Evolutionary conservation across 2,329 filamentous ascomycete genomes (phyloP).

Genomic region (Sclerotiophoma versabilis): DNA sequence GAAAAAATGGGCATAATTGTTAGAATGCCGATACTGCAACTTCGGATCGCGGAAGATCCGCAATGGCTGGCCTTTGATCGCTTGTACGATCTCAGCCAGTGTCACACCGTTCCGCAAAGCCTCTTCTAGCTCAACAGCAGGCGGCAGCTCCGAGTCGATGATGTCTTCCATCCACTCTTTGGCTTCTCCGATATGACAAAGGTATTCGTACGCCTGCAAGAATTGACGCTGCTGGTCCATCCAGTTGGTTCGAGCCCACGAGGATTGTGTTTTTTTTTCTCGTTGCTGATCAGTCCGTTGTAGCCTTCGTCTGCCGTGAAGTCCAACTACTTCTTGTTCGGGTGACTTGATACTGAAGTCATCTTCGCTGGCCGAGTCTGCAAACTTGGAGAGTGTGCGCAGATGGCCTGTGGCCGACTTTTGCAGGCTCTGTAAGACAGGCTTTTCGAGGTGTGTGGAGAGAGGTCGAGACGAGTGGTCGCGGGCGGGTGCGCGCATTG

Average conservation of each 20-base stretch:
- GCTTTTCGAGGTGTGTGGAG: conserved; percentile 46
- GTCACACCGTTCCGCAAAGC: conserved; percentile 92
- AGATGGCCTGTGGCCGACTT: conserved; percentile 91
- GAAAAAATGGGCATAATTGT: conserved; percentile 98
- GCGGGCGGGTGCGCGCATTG: conserved; percentile 46
- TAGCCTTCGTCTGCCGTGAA: conserved; percentile 82
- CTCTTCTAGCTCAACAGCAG: conserved; percentile 93
- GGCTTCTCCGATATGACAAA: conserved; percentile 97
- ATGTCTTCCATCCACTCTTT: conserved; percentile 99
- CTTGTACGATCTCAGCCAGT: conserved; percentile 89
- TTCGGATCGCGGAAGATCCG: conserved; percentile 86
- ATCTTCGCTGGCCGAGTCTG: conserved; percentile 75
- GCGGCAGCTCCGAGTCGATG: conserved; percentile 82
- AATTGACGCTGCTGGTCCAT: conserved; percentile 99
- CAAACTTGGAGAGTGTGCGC: conserved; percentile 83
- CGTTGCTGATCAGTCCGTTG: conserved; percentile 70
- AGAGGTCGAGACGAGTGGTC: conserved; percentile 42
- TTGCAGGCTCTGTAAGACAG: conserved; percentile 79
- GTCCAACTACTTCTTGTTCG: conserved; percentile 84
- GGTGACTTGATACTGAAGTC: conserved; percentile 81
- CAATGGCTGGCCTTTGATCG: conserved; percentile 76
- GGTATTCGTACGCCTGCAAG: conserved; percentile 94
- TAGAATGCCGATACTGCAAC: conserved; percentile 92
- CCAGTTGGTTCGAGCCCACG: conserved; percentile 88
- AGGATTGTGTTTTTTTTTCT: conserved; percentile 60